Evolutionary conservation across 2,329 filamentous ascomycete genomes (phyloP).

Genomic region (Diaporthe sp.): DNA sequence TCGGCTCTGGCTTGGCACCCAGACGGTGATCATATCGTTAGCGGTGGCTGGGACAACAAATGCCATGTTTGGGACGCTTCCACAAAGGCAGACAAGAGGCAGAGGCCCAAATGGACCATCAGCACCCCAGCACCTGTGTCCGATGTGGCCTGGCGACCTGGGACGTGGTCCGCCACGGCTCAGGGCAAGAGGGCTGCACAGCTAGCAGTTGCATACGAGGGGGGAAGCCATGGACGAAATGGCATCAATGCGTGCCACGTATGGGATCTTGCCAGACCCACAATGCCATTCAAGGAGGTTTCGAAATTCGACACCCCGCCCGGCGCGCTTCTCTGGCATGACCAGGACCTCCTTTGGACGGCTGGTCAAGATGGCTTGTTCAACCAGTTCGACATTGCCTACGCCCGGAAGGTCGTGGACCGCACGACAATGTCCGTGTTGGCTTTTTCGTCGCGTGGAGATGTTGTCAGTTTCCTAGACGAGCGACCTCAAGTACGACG

Average conservation of each 20-base stretch:
- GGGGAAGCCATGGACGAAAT: constrained; percentile 64
- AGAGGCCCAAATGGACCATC: constrained; percentile 74
- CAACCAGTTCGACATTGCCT: constrained; percentile 74
- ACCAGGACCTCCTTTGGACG: constrained; percentile 76
- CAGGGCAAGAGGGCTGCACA: constrained; percentile 72
- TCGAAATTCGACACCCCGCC: constrained; percentile 71
- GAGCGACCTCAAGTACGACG: constrained; percentile 63
- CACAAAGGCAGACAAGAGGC: constrained; percentile 69
- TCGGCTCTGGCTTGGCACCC: constrained; percentile 75
- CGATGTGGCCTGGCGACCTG: constrained; percentile 72
- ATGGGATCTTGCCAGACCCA: constrained; percentile 77
- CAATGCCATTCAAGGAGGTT: constrained; percentile 76
- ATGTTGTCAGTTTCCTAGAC: constrained; percentile 72
- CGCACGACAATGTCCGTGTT: constrained; percentile 72
- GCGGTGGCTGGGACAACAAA: constrained; percentile 71
- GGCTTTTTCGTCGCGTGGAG: constrained; percentile 70
- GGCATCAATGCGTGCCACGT: constrained; percentile 72
- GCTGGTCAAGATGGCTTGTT: constrained; percentile 73
- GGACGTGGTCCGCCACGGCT: constrained; percentile 74
- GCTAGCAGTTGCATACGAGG: constrained; percentile 73
- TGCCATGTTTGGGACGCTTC: constrained; percentile 77
- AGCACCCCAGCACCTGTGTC: constrained; percentile 71
- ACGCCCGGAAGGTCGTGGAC: constrained; percentile 73
- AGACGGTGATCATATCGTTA: constrained; percentile 75
- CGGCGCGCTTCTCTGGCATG: constrained; percentile 71